These are phyloP conservation scores for Torulaspora globosa DNA, from an alignment of 1,139 yeast genomes.

Conservation along the genomic window DNA sequence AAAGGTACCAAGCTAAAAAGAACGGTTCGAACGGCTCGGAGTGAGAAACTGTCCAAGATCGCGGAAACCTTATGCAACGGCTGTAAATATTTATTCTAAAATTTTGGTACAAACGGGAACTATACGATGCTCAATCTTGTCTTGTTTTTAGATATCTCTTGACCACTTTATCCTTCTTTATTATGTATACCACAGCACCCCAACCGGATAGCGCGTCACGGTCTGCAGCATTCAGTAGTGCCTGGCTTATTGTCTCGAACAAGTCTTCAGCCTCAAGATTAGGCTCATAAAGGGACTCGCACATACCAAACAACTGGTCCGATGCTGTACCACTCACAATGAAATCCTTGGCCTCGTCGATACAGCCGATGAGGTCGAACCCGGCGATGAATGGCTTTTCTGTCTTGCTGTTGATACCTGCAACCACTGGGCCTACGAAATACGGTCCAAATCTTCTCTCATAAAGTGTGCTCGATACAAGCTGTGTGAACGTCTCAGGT, in stretches of 20 bases:
- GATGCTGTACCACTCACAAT: slow-evolving; percentile 96
- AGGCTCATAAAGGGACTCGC: slow-evolving; percentile 96
- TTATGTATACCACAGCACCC: slow-evolving; percentile 94
- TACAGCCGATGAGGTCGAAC: slow-evolving; percentile 94
- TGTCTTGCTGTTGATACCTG: slow-evolving; percentile 82
- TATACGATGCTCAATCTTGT: slow-evolving; percentile 57
- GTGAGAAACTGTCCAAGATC: neutral
- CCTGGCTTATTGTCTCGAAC: slow-evolving; percentile 94
- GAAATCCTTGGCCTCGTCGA: slow-evolving; percentile 91
- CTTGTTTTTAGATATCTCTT: slow-evolving; percentile 87
- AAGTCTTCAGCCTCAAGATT: slow-evolving; percentile 89
- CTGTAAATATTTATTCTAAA: slow-evolving; percentile 8
- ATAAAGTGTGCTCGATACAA: slow-evolving; percentile 84
- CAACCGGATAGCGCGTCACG: slow-evolving; percentile 97
- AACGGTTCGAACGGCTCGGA: slow-evolving; percentile 1
- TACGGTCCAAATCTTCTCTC: slow-evolving; percentile 95
- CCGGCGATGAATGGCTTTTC: slow-evolving; percentile 90
- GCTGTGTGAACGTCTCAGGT: slow-evolving; percentile 89
- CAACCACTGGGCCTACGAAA: slow-evolving; percentile 94
- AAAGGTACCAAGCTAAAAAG: slow-evolving; percentile 37
- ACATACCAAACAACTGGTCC: slow-evolving; percentile 97
- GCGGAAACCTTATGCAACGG: slow-evolving; percentile 7
- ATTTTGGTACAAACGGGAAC: slow-evolving; percentile 2
- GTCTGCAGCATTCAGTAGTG: slow-evolving; percentile 89
- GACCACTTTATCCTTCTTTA: slow-evolving; percentile 87